These are phyloP conservation scores for Mediolabrus comicus DNA, from an alignment of 108 stramenopile species.

Conservation along the genomic window DNA sequence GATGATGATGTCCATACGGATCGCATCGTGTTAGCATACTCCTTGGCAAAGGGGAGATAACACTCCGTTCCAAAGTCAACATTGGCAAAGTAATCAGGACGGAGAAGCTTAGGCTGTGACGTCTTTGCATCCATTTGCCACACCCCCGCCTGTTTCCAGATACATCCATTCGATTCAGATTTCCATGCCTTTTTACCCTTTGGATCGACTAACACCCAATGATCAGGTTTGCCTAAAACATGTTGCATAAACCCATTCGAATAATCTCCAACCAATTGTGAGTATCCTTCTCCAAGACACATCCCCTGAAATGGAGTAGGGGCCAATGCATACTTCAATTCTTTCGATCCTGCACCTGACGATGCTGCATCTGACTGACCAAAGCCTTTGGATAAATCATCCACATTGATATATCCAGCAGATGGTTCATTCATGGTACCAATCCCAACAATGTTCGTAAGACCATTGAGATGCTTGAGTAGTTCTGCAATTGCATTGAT, in stretches of 20 bases:
- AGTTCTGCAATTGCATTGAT: slow-evolving; percentile 34
- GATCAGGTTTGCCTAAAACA: slow-evolving; percentile 13
- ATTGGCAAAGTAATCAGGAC: slow-evolving; percentile 25
- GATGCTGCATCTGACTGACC: slow-evolving; percentile 8
- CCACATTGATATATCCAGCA: slow-evolving; percentile 36
- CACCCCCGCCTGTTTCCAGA: slow-evolving; percentile 33
- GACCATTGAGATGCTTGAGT: slow-evolving; percentile 27
- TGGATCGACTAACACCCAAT: slow-evolving; percentile 21
- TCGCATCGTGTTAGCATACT: slow-evolving; percentile 15
- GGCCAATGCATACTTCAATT: slow-evolving; percentile 14
- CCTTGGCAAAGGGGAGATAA: slow-evolving; percentile 23
- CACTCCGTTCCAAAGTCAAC: slow-evolving; percentile 31
- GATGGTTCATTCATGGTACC: slow-evolving; percentile 55
- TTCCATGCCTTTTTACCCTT: slow-evolving; percentile 25
- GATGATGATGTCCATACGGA: slow-evolving; percentile 1
- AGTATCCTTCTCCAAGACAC: slow-evolving; percentile 22
- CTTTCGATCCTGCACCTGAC: not conserved
- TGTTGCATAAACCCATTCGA: slow-evolving; percentile 37
- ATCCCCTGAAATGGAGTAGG: slow-evolving; percentile 36
- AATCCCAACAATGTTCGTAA: slow-evolving; percentile 46
- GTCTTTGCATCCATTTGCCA: slow-evolving; percentile 23
- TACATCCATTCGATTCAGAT: slow-evolving; percentile 1
- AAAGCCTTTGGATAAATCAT: slow-evolving; percentile 17
- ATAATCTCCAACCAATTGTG: slow-evolving; percentile 15
- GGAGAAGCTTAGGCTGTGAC: slow-evolving; percentile 7